phyloP scores from a whole-genome alignment of 108 stramenopile genomes.

The Discostella stelligeroides region DNA sequence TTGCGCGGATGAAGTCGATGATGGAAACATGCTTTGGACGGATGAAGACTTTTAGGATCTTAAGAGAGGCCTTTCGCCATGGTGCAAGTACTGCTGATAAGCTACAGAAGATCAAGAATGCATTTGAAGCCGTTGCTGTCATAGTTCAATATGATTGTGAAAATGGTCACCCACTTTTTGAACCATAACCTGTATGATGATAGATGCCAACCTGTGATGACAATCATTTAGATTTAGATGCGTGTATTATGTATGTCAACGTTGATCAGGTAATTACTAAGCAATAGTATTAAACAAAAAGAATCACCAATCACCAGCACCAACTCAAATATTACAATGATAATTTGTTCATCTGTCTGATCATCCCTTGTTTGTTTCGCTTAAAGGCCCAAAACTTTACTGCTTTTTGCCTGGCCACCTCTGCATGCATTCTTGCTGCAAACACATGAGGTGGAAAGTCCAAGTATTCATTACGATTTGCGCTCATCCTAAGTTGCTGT shows the following conservation, averaged over 20 bases:
- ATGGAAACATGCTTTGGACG: slow-evolving; percentile 4
- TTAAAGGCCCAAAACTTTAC: slow-evolving; percentile 9
- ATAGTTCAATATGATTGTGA: slow-evolving; percentile 9
- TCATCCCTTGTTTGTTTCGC: slow-evolving; percentile 8
- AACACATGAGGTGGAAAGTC: slow-evolving; percentile 5
- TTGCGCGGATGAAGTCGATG: slow-evolving; percentile 13
- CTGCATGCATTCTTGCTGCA: not conserved
- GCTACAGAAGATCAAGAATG: slow-evolving; percentile 6
- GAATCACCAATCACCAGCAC: too few relatives aligned
- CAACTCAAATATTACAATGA: too few relatives aligned
- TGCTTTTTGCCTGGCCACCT: slow-evolving; percentile 9
- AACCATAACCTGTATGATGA: not conserved
- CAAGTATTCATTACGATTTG: slow-evolving; percentile 1
- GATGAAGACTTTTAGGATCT: not conserved
- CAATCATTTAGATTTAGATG: too few relatives aligned
- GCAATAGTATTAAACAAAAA: too few relatives aligned
- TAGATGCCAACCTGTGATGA: too few relatives aligned
- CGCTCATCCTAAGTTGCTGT: not conserved
- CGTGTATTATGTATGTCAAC: too few relatives aligned
- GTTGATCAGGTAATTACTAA: too few relatives aligned
- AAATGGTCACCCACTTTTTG: slow-evolving; percentile 5
- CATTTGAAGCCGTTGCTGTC: slow-evolving; percentile 6
- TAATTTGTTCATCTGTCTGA: not conserved
- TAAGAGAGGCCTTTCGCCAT: slow-evolving; percentile 4
- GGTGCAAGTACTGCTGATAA: slow-evolving; percentile 7